Evolutionary conservation across 805 yeast genomes (phyloP).

Genomic region (Ogataea trehalophila): DNA sequence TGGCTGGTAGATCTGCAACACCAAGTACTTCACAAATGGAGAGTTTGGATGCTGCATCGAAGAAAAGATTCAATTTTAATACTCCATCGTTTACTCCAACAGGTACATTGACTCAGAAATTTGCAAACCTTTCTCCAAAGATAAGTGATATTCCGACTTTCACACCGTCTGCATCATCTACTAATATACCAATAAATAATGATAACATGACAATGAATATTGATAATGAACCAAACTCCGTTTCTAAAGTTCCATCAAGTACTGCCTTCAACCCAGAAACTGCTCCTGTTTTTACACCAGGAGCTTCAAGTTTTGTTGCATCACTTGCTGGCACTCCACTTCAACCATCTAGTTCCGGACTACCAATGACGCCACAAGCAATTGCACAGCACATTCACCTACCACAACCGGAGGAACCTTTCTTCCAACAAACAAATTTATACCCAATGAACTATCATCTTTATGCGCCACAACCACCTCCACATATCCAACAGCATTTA

Average conservation of each 20-base stretch:
- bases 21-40: neutral
- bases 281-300: slow-evolving; percentile 29
- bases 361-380: neutral
- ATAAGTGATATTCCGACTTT: slow-evolving; percentile 44
- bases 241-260: slow-evolving; percentile 6
- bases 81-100: slow-evolving; percentile 51
- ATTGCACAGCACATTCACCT: neutral
- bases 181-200: slow-evolving; percentile 4
- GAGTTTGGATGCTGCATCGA: slow-evolving; percentile 18
- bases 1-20: neutral
- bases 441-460: slow-evolving; percentile 75
- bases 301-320: slow-evolving; percentile 9
- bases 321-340: slow-evolving; percentile 27
- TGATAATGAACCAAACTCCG: neutral
- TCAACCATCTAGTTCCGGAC: slow-evolving; percentile 4
- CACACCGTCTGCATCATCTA: slow-evolving; percentile 33
- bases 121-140: slow-evolving; percentile 45
- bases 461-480: slow-evolving; percentile 87
- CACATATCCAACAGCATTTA: slow-evolving; percentile 55
- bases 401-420: slow-evolving; percentile 22
- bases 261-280: slow-evolving; percentile 24
- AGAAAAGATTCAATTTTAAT: slow-evolving; percentile 49
- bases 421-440: slow-evolving; percentile 30
- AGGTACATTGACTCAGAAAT: slow-evolving; percentile 30
- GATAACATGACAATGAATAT: slow-evolving; percentile 3